phyloP scores from a whole-genome alignment of 768 basidiomycete genomes.

The Russula sp. region DNA sequence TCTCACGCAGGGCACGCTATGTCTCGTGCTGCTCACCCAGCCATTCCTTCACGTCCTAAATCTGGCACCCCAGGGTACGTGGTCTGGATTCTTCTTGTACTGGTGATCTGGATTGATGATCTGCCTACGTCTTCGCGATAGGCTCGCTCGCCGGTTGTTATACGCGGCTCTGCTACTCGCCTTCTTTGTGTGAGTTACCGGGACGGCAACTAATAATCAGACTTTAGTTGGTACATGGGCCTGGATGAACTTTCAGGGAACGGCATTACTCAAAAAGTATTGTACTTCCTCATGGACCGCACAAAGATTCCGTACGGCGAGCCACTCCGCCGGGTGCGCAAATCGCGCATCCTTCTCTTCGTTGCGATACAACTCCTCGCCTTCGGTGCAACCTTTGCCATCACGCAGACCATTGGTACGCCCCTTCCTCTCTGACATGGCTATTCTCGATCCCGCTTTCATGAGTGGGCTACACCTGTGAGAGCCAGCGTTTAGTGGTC shows the following conservation, averaged over 20 bases:
- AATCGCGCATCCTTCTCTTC: constrained; percentile 65
- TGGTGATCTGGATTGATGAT: not conserved
- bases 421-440: constrained; percentile 14
- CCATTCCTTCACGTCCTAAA: constrained; percentile 77
- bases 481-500: not conserved
- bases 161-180: constrained; percentile 31
- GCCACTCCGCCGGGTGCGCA: constrained; percentile 70
- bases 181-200: not conserved
- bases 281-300: constrained; percentile 72
- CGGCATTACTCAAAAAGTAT: constrained; percentile 73
- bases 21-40: constrained; percentile 69
- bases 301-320: constrained; percentile 52
- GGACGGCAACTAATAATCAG: not conserved
- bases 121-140: constrained; percentile 6
- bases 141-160: constrained; percentile 86
- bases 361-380: constrained; percentile 67
- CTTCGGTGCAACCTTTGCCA: constrained; percentile 83
- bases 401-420: constrained; percentile 83
- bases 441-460: constrained; percentile 88
- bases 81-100: constrained; percentile 27
- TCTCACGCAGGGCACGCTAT: constrained; percentile 75
- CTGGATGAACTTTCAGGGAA: constrained; percentile 71
- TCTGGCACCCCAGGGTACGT: constrained; percentile 55
- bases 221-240: constrained; percentile 83
- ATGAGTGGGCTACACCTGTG: constrained; percentile 38